A percentile compares a stretch with the other conserved stretches of the same genome.
phyloP scores from a whole-genome alignment of 2,329 filamentous ascomycete species.

The Aplosporella prunicola region DNA sequence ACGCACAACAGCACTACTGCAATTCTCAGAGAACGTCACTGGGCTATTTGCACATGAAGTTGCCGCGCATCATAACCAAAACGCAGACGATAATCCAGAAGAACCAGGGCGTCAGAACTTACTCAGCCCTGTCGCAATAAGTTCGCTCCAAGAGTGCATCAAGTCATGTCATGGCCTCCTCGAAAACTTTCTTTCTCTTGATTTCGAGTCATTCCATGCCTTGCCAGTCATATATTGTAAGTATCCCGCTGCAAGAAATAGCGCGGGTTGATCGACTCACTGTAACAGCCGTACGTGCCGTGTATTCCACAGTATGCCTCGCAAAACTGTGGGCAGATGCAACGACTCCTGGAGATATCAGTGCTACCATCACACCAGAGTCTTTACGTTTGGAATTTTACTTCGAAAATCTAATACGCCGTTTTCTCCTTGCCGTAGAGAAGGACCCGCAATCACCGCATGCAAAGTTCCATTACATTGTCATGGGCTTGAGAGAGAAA shows the following conservation, averaged over 20 bases:
- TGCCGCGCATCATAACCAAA: constrained; percentile 36
- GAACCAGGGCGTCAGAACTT: constrained; percentile 24
- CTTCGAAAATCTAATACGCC: constrained; percentile 36
- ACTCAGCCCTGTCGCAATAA: constrained; percentile 38
- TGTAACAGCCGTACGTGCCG: constrained; percentile 39
- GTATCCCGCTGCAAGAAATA: too few species aligned
- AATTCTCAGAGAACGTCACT: constrained; percentile 39
- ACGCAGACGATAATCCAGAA: constrained; percentile 28
- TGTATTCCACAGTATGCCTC: constrained; percentile 48
- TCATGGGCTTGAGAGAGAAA: constrained; percentile 36
- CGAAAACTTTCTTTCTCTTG: constrained; percentile 40
- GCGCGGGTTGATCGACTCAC: constrained; percentile 10
- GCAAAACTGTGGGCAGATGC: constrained; percentile 52
- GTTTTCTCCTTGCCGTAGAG: constrained; percentile 36
- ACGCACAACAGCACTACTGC: constrained; percentile 24
- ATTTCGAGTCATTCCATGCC: constrained; percentile 33
- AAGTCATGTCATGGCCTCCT: constrained; percentile 39
- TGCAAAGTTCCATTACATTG: constrained; percentile 39
- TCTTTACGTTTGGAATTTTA: constrained; percentile 39
- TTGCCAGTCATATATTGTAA: constrained; percentile 38
- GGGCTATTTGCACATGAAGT: constrained; percentile 43
- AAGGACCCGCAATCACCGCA: constrained; percentile 34
- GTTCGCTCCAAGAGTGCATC: constrained; percentile 38
- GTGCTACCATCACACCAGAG: constrained; percentile 40
- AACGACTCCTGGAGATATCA: constrained; percentile 39